Evolutionary conservation across 805 yeast species (phyloP), one percentile per base, ranked within the genome.

Genomic region (Pichia heedii): DNA sequence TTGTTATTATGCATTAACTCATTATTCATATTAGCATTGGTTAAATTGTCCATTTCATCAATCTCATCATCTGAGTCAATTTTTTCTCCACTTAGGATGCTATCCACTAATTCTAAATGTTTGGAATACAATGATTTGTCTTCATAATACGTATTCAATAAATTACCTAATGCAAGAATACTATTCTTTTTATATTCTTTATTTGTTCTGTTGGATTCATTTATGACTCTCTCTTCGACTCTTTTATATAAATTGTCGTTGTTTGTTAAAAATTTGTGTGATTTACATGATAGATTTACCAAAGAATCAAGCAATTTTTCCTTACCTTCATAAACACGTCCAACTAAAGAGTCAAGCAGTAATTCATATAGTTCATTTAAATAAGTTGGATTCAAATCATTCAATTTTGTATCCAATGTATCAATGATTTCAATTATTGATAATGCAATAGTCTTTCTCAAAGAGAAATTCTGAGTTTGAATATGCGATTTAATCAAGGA

Each of bases 321-420:
- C 54, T 90, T 90, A 6, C 97, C 97, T 15, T 71, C 70, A 93
- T 96, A 90, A 10, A 90, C 74, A 47, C 94, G 76, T 1, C 96
- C 96, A 43, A 71, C 68, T 43, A 79, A 69, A 0, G 94, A 77
- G 24, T 70, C 71, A 16, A 84, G 57, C 37, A 86, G 65, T 7
- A 78, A 65, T 0, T 66, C 61, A 45, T 84, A 74, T 16, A 86
- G 57, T n/a, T 54, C 56, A 4, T 57, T 22, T 15, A 59, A 40
- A 27, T 55, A 43, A 3, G 45, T 19, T 7, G 50, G 43, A 36
- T 54, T 36, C n/a, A 50, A 39, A 22, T 46, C 50, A 19, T 45
- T 41, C 10, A 57, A 45, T 24, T 54, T 55, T 10, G 41, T 44
- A 10, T 65, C 70, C 30, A 81, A 60, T 4, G 69, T 63, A 41